phyloP scores from a whole-genome alignment of 208 protist genomes.

The Acanthamoeba royreba region DNA sequence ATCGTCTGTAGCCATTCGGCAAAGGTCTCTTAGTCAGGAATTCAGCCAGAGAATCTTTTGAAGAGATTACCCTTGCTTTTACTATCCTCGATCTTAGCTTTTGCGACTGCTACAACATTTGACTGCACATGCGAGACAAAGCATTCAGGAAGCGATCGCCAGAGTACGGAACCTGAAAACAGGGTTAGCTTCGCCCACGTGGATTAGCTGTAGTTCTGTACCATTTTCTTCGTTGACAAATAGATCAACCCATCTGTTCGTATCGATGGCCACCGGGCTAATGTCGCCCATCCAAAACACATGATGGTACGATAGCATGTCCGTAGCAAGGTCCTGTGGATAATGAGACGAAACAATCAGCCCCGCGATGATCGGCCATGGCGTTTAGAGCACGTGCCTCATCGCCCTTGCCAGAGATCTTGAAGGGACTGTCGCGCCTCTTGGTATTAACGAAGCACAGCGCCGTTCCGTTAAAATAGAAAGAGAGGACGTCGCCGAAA shows the following conservation, averaged over 20 bases:
- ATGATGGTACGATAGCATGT: not conserved
- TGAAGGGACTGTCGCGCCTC: not conserved
- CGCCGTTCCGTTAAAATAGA: conserved; percentile 40
- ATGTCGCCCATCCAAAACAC: conserved; percentile 24
- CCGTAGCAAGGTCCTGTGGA: not conserved
- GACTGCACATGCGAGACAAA: not conserved
- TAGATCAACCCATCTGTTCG: not conserved
- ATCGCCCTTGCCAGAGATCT: not conserved
- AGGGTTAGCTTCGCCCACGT: not conserved
- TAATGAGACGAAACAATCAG: too few relatives aligned
- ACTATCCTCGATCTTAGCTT: not conserved
- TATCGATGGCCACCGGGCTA: not conserved
- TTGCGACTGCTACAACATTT: not conserved
- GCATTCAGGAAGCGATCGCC: not conserved
- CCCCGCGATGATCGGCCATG: too few relatives aligned
- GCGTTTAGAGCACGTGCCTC: not conserved
- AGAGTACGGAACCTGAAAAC: not conserved
- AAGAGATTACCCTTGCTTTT: not conserved
- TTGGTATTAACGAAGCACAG: conserved; percentile 38
- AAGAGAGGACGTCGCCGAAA: conserved; percentile 41
- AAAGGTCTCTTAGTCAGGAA: not conserved
- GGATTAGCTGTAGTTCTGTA: not conserved
- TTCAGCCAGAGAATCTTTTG: not conserved
- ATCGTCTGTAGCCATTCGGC: not conserved
- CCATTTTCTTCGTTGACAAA: not conserved